These are phyloP conservation scores for Aspergillus texensis DNA, from an alignment of 2,329 filamentous ascomycete genomes.

Conservation along the genomic window DNA sequence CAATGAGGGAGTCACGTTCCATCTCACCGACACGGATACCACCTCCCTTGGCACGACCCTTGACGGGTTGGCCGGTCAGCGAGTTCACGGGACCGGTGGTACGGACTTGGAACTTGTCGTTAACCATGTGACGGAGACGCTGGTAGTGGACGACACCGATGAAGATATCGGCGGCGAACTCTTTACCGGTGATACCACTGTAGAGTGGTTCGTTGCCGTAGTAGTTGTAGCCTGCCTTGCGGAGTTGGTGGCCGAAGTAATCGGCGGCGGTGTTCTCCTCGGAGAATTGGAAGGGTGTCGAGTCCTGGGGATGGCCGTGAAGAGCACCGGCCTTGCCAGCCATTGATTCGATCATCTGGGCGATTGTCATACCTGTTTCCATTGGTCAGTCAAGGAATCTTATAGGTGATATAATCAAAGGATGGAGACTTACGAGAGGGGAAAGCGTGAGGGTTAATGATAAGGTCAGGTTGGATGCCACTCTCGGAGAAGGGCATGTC, in stretches of 20 bases:
- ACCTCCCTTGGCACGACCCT: constrained; percentile 92
- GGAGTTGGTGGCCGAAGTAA: constrained; percentile 94
- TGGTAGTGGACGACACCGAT: constrained; percentile 98
- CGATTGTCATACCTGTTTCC: constrained; percentile 79
- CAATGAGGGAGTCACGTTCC: constrained; percentile 93
- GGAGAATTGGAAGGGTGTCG: constrained; percentile 91
- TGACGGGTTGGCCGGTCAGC: constrained; percentile 93
- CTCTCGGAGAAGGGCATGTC: constrained; percentile 98
- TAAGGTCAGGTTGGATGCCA: constrained; percentile 94
- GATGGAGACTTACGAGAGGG: constrained; percentile 67
- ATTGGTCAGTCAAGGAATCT: background rate
- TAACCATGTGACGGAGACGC: constrained; percentile 97
- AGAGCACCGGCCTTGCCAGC: constrained; percentile 93
- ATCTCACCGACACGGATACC: constrained; percentile 99
- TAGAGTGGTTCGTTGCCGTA: constrained; percentile 99
- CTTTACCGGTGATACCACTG: constrained; percentile 91
- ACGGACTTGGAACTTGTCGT: constrained; percentile 98
- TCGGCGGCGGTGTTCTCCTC: constrained; percentile 90
- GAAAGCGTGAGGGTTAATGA: constrained; percentile 99
- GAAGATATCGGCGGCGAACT: constrained; percentile 93
- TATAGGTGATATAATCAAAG: background rate
- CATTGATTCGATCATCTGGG: constrained; percentile 97
- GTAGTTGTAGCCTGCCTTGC: constrained; percentile 95
- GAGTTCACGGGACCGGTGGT: constrained; percentile 91
- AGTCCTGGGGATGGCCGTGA: constrained; percentile 94